Evolutionary conservation across 2,329 filamentous ascomycete genomes (phyloP).

Genomic region (Xylariaceae sp.): DNA sequence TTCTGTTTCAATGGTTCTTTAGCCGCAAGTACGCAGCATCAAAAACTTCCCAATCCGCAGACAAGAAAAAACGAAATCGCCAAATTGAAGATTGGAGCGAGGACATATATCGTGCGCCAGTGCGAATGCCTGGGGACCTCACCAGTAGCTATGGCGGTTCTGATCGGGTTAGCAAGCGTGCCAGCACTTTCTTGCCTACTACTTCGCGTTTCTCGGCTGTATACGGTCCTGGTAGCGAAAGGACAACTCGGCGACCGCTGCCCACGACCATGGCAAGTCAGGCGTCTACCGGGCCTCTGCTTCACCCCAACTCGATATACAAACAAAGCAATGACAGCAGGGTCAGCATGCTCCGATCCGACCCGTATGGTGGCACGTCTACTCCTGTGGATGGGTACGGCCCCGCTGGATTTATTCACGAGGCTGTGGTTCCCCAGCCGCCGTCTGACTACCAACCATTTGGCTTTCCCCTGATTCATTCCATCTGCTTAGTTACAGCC

Average conservation of each 20-base stretch:
- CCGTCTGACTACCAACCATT: conserved; percentile 97
- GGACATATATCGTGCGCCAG: conserved; percentile 90
- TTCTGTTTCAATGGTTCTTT: conserved; percentile 96
- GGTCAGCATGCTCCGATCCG: conserved; percentile 60
- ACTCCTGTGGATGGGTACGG: conserved; percentile 65
- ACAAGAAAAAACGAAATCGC: conserved; percentile 78
- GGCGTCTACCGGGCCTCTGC: conserved; percentile 65
- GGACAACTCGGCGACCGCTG: conserved; percentile 44
- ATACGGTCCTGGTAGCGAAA: conserved; percentile 64
- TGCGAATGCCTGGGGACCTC: conserved; percentile 71
- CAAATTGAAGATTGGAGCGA: conserved; percentile 98
- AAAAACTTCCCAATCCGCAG: conserved; percentile 77
- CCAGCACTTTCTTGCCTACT: conserved; percentile 80
- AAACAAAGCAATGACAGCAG: conserved; percentile 60
- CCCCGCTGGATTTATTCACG: conserved; percentile 92
- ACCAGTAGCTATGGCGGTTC: conserved; percentile 58
- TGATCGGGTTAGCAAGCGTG: conserved; percentile 74
- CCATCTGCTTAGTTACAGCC: conserved; percentile 90
- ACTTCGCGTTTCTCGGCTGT: conserved; percentile 93
- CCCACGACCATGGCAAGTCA: conserved; percentile 97
- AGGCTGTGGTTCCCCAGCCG: conserved; percentile 91
- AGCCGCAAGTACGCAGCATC: conserved; percentile 77
- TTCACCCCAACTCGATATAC: conserved; percentile 70
- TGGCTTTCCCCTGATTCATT: conserved; percentile 88
- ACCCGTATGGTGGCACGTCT: conserved; percentile 52